Evolutionary conservation across 306 rosid genomes (phyloP).

Genomic region (Rubus parviflorus): DNA sequence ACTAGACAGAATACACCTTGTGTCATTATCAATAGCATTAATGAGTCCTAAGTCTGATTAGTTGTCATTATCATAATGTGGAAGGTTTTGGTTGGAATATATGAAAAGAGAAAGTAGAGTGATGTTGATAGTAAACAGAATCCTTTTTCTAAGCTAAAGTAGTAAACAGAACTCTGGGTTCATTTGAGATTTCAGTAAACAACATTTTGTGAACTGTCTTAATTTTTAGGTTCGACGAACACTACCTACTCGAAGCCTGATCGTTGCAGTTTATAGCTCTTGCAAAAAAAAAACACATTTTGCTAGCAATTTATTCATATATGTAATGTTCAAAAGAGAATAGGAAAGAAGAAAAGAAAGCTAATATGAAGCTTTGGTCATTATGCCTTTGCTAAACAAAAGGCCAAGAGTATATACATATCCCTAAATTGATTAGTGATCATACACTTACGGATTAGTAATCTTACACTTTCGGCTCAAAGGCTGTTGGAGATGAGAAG

Average conservation of each 20-base stretch:
- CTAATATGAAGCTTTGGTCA: background rate
- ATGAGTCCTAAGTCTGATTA: background rate
- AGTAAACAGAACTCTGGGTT: background rate
- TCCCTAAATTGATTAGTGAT: background rate
- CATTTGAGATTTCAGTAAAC: background rate
- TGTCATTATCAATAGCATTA: background rate
- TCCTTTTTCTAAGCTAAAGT: background rate
- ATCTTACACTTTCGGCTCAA: background rate
- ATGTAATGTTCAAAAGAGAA: background rate
- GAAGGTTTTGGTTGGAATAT: conserved; percentile 14
- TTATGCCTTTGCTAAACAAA: background rate
- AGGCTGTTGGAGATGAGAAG: background rate
- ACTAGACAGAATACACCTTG: background rate
- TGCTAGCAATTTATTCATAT: background rate
- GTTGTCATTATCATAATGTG: background rate
- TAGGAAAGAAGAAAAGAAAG: background rate
- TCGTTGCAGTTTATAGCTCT: background rate
- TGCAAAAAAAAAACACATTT: background rate
- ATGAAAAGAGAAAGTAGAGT: background rate
- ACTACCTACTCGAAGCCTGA: background rate
- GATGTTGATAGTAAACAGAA: background rate
- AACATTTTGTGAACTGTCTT: background rate
- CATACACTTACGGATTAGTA: background rate
- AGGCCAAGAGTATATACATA: background rate
- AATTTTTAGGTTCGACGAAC: background rate